These are phyloP conservation scores for Carex cristatella DNA, from an alignment of 176 grass and related monocot species.

Conservation along the genomic window DNA sequence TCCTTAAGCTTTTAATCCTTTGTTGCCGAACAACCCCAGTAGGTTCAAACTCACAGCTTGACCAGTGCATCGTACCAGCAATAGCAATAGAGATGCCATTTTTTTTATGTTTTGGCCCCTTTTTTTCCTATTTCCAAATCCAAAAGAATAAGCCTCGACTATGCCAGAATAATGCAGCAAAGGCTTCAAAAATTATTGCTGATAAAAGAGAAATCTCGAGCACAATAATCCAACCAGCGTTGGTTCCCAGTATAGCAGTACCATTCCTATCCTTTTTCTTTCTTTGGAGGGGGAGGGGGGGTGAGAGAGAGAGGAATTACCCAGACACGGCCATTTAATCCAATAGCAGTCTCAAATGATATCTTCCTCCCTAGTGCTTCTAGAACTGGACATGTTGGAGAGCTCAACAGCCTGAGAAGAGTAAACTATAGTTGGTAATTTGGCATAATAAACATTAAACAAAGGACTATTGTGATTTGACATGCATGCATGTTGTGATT, in stretches of 20 bases:
- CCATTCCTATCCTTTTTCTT: background rate
- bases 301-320: constrained; percentile 33
- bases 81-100: background rate
- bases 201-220: background rate
- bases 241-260: background rate
- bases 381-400: constrained; percentile 80
- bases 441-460: background rate
- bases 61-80: background rate
- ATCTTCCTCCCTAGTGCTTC: constrained; percentile 69
- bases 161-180: background rate
- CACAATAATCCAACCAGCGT: background rate
- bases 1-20: too few species aligned
- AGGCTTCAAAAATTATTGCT: background rate
- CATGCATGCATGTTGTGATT: background rate
- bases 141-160: background rate
- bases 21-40: too few species aligned
- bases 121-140: background rate
- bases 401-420: constrained; percentile 66
- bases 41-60: background rate
- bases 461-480: background rate
- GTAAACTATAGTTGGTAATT: constrained; percentile 8
- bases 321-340: constrained; percentile 89
- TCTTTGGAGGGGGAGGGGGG: background rate
- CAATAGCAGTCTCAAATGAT: constrained; percentile 81
- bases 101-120: background rate